phyloP scores from a whole-genome alignment of 306 rosid species.

The Lathyrus tuberosus region DNA sequence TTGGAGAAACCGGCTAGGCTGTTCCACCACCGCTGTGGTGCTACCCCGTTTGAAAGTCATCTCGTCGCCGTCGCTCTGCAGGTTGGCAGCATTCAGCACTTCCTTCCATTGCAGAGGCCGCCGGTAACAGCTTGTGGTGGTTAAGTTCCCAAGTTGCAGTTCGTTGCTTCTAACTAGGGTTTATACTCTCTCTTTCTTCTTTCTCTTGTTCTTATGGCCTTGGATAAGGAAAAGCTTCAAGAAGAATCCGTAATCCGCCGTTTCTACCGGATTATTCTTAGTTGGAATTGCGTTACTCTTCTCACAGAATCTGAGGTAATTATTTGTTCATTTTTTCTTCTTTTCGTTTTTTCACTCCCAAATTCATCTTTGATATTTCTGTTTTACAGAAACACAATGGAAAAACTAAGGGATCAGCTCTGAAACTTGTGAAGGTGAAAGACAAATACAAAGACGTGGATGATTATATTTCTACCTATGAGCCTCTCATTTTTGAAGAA shows the following conservation, averaged over 20 bases:
- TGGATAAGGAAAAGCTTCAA: slow-evolving; percentile 60
- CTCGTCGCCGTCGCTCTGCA: too few relatives aligned
- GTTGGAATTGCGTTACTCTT: slow-evolving; percentile 73
- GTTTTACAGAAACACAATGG: slow-evolving; percentile 41
- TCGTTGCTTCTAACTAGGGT: not conserved
- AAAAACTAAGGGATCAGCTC: slow-evolving; percentile 33
- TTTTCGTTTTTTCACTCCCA: not conserved
- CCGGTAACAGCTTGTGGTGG: not conserved
- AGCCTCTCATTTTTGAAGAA: slow-evolving; percentile 89
- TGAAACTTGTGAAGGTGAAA: slow-evolving; percentile 57
- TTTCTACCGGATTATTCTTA: slow-evolving; percentile 70
- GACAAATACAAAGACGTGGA: slow-evolving; percentile 62
- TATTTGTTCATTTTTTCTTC: too few relatives aligned
- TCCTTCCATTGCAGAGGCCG: slow-evolving; percentile 10
- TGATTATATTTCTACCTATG: slow-evolving; percentile 80
- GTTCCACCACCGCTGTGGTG: too few relatives aligned
- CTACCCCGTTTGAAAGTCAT: too few relatives aligned
- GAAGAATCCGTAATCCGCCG: slow-evolving; percentile 71
- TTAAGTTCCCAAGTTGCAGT: not conserved
- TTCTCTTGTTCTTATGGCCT: slow-evolving; percentile 52
- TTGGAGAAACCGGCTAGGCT: too few relatives aligned
- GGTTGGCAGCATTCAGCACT: not conserved
- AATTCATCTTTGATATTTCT: not conserved
- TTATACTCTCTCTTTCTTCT: not conserved
- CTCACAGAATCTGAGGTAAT: slow-evolving; percentile 51